Conservation (phyloP, 257 asterid species). For the Nicotiana otophora region DNA sequence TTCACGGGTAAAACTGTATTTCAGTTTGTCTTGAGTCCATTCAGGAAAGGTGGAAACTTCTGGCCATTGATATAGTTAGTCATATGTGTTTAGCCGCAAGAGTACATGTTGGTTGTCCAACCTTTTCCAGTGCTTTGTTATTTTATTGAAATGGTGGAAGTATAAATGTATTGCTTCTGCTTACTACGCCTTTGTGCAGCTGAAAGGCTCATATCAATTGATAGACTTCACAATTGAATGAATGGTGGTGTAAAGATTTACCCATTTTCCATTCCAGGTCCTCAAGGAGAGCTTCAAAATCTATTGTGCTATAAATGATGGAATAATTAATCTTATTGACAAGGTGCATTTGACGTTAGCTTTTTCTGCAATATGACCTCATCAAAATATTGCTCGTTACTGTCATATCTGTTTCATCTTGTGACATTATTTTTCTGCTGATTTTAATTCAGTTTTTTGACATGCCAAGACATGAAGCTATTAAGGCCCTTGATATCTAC, state of each 20-base stretch:
- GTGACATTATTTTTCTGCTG: slow-evolving; percentile 14
- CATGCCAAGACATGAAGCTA: slow-evolving; percentile 99
- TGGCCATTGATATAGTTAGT: not conserved
- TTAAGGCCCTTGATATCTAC: slow-evolving; percentile 87
- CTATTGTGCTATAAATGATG: slow-evolving; percentile 92
- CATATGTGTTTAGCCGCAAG: not conserved
- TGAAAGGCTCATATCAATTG: not conserved
- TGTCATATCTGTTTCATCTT: not conserved
- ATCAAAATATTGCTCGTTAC: not conserved
- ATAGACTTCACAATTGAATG: not conserved
- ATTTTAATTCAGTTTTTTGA: slow-evolving; percentile 78
- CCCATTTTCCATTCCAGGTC: slow-evolving; percentile 45
- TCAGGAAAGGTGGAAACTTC: not conserved
- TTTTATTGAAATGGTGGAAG: not conserved
- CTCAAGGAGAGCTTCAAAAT: slow-evolving; percentile 98
- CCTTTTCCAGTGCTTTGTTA: not conserved
- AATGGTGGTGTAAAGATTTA: not conserved
- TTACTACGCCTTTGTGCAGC: not conserved
- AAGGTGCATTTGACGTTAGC: slow-evolving; percentile 50
- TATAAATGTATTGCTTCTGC: not conserved
- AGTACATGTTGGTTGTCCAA: not conserved
- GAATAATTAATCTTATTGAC: slow-evolving; percentile 95
- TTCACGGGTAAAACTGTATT: not conserved
- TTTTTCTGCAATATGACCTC: not conserved
- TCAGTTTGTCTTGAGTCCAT: not conserved